phyloP scores from a whole-genome alignment of 208 protist species.

The Leishmania tarentolae region DNA sequence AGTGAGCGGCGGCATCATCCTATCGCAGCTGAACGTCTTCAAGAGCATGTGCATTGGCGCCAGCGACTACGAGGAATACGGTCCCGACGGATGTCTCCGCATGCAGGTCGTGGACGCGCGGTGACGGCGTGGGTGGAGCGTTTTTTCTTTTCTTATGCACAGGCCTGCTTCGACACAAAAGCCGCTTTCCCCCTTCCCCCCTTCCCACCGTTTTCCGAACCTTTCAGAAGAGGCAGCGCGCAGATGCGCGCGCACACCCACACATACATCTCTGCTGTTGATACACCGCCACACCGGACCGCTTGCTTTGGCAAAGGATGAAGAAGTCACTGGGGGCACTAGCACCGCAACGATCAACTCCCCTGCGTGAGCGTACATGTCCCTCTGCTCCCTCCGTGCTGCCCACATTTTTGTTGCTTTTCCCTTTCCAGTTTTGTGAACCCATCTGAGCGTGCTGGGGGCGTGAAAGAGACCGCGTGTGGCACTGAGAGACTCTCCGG shows the following conservation, averaged over 20 bases:
- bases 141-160: background rate
- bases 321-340: background rate
- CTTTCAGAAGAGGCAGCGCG: background rate
- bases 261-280: background rate
- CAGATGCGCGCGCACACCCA: background rate
- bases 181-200: background rate
- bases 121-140: conserved; percentile 1
- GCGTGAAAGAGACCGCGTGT: background rate
- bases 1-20: conserved; percentile 62
- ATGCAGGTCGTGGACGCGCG: conserved; percentile 60
- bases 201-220: background rate
- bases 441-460: background rate
- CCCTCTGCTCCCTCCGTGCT: background rate
- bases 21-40: conserved; percentile 78
- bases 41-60: conserved; percentile 71
- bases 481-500: background rate
- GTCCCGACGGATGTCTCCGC: conserved; percentile 66
- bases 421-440: background rate
- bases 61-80: conserved; percentile 74
- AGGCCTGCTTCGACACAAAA: background rate
- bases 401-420: background rate
- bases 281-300: background rate
- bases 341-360: background rate
- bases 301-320: background rate
- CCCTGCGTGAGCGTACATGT: background rate